phyloP scores from a whole-genome alignment of 2,329 filamentous ascomycete genomes.

The Ophiocordyceps camponoti-floridani region DNA sequence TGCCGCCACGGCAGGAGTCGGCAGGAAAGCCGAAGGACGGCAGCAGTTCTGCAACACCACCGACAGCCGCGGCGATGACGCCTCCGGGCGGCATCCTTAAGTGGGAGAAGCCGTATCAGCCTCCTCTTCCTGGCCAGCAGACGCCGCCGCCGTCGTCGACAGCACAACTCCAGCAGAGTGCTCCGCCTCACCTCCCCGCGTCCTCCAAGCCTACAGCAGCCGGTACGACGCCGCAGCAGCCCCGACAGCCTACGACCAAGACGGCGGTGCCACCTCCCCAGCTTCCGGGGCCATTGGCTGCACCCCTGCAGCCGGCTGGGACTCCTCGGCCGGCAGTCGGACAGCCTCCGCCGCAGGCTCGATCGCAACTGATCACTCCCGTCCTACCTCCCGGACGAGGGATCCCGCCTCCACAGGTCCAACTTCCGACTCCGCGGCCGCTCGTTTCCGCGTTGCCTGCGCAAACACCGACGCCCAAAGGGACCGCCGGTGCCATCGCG shows the following conservation, averaged over 20 bases:
- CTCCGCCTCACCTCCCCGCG: conserved; percentile 1
- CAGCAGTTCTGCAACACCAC: conserved; percentile 3
- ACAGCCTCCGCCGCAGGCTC: conserved; percentile 6
- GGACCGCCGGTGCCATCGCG: conserved; percentile 5
- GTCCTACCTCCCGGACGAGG: conserved; percentile 16
- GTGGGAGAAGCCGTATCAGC: conserved; percentile 24
- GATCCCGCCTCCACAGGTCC: conserved; percentile 12
- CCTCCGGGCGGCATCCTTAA: conserved; percentile 13
- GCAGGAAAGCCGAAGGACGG: conserved; percentile 12
- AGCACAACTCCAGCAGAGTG: conserved; percentile 9
- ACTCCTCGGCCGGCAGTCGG: conserved; percentile 10
- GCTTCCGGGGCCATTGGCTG: conserved; percentile 14
- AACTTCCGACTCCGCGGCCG: conserved; percentile 10
- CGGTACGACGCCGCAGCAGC: conserved; percentile 1
- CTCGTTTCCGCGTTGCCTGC: conserved; percentile 14
- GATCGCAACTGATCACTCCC: conserved; percentile 13
- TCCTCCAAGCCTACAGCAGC: background rate
- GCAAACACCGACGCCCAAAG: conserved; percentile 6
- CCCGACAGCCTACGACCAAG: conserved; percentile 9
- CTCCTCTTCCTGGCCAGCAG: conserved; percentile 9
- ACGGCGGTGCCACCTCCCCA: conserved; percentile 7
- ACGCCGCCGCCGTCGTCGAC: background rate
- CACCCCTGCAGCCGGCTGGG: conserved; percentile 15
- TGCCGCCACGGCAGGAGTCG: conserved; percentile 16
- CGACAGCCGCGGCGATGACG: conserved; percentile 7